Base-by-base conservation (phyloP, 805 yeast genomes). In the Ogataea wickerhamii region DNA sequence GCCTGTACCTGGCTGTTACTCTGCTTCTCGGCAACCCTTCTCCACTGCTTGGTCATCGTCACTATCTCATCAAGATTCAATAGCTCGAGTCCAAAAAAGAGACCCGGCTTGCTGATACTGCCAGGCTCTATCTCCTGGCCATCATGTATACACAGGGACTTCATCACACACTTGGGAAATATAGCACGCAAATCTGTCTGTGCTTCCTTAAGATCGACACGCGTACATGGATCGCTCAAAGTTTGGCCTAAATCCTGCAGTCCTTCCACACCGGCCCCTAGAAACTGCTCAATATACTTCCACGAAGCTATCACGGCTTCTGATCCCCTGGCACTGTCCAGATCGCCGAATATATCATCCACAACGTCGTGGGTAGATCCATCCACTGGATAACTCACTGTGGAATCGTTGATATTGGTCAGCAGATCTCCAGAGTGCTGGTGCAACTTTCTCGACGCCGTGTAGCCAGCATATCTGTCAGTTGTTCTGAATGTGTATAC, bases 31-130 rank as follows among this genome's bases (percentile, higher is more conserved):
- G 83, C 77, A 8, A 85, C 87, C 39, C 71, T 73, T 48, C 91
- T 74, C 97, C 97, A 89, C 41, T 78, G 71, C 47, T 76, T 78
- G 36, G 95, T 84, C 76, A 82, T 82, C 36, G 78, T 78, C 19
- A 80, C 80, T 21, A 88, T 73, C 50, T 81, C 82, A 52, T 87
- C 94, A 22, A 89, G 61, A 10, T 83, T 77, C 78, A 89, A 75
- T 43, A 89, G 67, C 43, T 81, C 77, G 44, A 87, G 62, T 2
- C 96, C 96, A 59, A 78, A 89, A 26, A 89, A 53, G 39, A 89
- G 60, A 4, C 97, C 89, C 12, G 69, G 63, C 18, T 74, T 68
- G 19, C 80, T 87, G 3, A 79, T 70, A 40, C 86, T 76, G 28
- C 76, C 72, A 25, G 84, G 86, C 35, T 81, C 68, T 34, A 70